phyloP scores from a whole-genome alignment of 2,329 filamentous ascomycete genomes.

The Fusarium graminum region DNA sequence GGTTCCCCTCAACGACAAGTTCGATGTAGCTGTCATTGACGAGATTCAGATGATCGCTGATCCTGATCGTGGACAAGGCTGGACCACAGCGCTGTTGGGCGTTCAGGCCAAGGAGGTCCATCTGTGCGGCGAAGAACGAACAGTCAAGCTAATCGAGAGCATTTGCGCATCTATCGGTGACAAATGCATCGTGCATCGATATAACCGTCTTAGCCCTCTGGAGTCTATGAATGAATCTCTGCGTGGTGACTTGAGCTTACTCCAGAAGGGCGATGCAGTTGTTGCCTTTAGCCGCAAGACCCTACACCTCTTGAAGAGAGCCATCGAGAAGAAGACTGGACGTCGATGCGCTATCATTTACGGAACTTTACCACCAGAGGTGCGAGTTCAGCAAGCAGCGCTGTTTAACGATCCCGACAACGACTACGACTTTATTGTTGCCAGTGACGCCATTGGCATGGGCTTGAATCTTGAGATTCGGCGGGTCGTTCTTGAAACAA shows the following conservation, averaged over 20 bases:
- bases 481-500: conserved; percentile 86
- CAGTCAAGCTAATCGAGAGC: conserved; percentile 81
- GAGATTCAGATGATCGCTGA: conserved; percentile 98
- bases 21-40: conserved; percentile 95
- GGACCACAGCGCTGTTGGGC: conserved; percentile 91
- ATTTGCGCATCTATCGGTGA: conserved; percentile 86
- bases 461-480: conserved; percentile 94
- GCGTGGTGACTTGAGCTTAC: conserved; percentile 70
- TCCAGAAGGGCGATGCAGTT: conserved; percentile 91
- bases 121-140: conserved; percentile 89
- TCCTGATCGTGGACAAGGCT: conserved; percentile 85
- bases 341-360: conserved; percentile 93
- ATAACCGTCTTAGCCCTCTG: conserved; percentile 85
- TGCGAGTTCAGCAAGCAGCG: conserved; percentile 88
- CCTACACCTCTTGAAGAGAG: conserved; percentile 82
- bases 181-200: conserved; percentile 82
- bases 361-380: conserved; percentile 90
- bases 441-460: conserved; percentile 97
- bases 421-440: conserved; percentile 94
- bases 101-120: conserved; percentile 90
- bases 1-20: conserved; percentile 65
- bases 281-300: conserved; percentile 86
- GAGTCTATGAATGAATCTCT: conserved; percentile 74
- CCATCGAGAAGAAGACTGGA: conserved; percentile 81
- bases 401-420: conserved; percentile 96